A percentile compares a stretch with the other conserved stretches of the same genome.
These are phyloP conservation scores for Echria macrotheca DNA, from an alignment of 495 filamentous ascomycete species.

Conservation along the genomic window DNA sequence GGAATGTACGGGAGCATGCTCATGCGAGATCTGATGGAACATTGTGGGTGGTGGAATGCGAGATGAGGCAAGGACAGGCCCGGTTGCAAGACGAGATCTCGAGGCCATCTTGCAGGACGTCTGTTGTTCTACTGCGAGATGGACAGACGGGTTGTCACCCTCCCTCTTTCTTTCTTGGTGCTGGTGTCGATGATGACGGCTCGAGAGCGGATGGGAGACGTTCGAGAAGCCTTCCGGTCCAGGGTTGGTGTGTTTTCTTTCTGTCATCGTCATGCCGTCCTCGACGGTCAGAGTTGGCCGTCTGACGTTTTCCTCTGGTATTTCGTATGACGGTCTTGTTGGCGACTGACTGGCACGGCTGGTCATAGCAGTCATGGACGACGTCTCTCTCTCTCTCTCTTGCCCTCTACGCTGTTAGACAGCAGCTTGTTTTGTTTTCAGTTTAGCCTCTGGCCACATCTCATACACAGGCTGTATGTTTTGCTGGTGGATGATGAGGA, in stretches of 20 bases:
- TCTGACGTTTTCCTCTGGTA: no score
- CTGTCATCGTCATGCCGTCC: no score
- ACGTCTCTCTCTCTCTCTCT: not conserved
- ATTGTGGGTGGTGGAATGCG: not conserved
- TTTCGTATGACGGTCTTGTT: no score
- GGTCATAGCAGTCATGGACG: not conserved
- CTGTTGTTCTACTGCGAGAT: not conserved
- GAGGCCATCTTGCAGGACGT: not conserved
- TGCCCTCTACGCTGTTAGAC: not conserved
- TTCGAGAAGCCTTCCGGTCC: no score
- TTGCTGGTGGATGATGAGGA: no score
- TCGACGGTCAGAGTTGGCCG: no score
- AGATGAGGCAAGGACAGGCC: conserved; percentile 8
- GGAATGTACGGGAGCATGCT: not conserved
- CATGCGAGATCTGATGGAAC: conserved; percentile 9
- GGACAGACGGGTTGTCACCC: not conserved
- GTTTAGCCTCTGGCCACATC: conserved; percentile 6
- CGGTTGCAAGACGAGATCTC: conserved; percentile 1
- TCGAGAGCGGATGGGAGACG: no score
- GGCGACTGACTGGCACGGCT: no score
- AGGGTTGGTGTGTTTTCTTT: no score
- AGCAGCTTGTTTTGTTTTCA: not conserved
- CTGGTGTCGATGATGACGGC: no score
- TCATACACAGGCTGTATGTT: conserved; percentile 9
- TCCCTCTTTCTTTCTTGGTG: not conserved